Evolutionary conservation across 331 rosid species (phyloP), one percentile per base, ranked within the genome.

Genomic region (Malus hybrid): DNA sequence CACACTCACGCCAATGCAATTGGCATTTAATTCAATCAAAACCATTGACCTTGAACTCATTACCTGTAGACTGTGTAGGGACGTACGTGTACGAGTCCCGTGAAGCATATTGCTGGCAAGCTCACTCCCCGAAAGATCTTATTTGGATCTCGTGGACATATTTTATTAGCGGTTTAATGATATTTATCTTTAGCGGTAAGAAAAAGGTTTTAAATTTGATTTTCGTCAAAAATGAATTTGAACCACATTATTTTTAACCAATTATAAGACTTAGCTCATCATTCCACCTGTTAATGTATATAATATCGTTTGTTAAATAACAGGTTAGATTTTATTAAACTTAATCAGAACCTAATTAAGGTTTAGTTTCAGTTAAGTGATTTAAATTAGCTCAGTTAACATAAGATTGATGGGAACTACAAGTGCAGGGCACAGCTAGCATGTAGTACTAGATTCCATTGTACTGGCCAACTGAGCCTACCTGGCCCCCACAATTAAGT

Each of bases 191-290:
- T 0, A 36, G 0, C 0, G 1, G 0, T 0, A 36, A 36, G 11
- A 2, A 36, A 36, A 0, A 8, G 3, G 3, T 28, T 28, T 28
- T 28, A 28, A 2, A 28, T 28, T 28, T 28, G 3, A 28, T 28
- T 28, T 28, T 28, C 3, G 3, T 28, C 29, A 28, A 28, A 28
- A 28, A 28, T 3, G 29, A 28, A 28, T 28, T 28, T 28, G 29
- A 28, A 28, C 1, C 3, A 28, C 3, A 28, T 28, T 28, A 28
- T 39, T 39, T 0, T 0, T 3, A 39, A 0, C 0, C 0, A 0
- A 39, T 39, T 9, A 39, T 7, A 1, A 39, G 12, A 2, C 0
- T 39, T 9, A 39, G 12, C 4, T 39, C 1, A 39, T 39, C 0
- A 1, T 39, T 0, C 0, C 4, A 39, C 4, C 0, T 0, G 0